A percentile compares a stretch with the other conserved stretches of the same genome.
phyloP scores from a whole-genome alignment of 768 basidiomycete genomes.

The Agaricus subrufescens region DNA sequence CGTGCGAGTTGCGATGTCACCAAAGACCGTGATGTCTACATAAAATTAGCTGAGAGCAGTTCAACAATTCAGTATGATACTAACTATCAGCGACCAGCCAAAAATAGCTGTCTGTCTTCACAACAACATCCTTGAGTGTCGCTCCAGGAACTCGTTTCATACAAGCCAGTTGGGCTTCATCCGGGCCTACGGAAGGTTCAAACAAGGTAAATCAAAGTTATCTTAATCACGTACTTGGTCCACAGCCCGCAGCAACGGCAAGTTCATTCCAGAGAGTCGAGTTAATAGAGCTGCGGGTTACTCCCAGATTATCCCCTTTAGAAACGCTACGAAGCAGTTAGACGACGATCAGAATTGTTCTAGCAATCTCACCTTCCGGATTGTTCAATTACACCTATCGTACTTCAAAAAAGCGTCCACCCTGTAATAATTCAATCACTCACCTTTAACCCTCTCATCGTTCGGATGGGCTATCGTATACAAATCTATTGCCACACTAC shows the following conservation, averaged over 20 bases:
- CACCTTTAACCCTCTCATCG: conserved; percentile 25
- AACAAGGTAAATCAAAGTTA: neutral
- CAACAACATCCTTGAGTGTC: conserved; percentile 25
- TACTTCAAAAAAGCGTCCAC: neutral
- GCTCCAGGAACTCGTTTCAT: conserved; percentile 28
- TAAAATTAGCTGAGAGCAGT: neutral
- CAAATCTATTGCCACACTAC: conserved; percentile 26
- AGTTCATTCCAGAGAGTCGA: conserved; percentile 25
- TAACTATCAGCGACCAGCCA: conserved; percentile 24
- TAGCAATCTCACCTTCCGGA: conserved; percentile 26
- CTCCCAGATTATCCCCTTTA: neutral
- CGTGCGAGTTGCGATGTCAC: conserved; percentile 19
- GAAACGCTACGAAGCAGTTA: neutral
- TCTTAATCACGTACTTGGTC: conserved; percentile 17
- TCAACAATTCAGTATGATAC: neutral
- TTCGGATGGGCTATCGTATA: conserved; percentile 29
- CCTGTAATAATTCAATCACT: conserved; percentile 5
- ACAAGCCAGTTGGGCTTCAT: conserved; percentile 24
- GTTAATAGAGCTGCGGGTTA: conserved; percentile 9
- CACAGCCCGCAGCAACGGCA: conserved; percentile 26
- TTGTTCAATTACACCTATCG: conserved; percentile 23
- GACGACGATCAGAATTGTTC: neutral
- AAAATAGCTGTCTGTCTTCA: conserved; percentile 21
- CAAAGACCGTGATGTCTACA: conserved; percentile 26
- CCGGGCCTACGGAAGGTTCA: neutral